Conservation (phyloP, 106 monocot species). For the Triglochin maritima region DNA sequence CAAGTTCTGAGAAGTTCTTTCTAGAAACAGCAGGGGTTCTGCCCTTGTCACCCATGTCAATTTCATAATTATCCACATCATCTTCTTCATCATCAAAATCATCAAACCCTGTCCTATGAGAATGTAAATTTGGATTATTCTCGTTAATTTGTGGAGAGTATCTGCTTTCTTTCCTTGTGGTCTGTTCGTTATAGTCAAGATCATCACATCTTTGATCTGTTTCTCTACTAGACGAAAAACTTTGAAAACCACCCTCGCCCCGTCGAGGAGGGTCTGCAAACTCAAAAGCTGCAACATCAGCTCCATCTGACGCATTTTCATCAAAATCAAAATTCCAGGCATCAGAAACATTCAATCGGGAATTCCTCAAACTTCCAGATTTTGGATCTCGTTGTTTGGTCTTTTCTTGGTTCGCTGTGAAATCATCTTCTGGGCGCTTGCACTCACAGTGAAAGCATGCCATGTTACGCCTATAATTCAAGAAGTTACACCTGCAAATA, state of each 20-base stretch:
- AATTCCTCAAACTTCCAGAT: slow-evolving; percentile 19
- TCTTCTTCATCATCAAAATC: slow-evolving; percentile 99
- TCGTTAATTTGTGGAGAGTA: slow-evolving; percentile 25
- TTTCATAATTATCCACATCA: slow-evolving; percentile 76
- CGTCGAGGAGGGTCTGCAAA: slow-evolving; percentile 66
- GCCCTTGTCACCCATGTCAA: slow-evolving; percentile 29
- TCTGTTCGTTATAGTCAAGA: slow-evolving; percentile 1
- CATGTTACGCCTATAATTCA: slow-evolving; percentile 97
- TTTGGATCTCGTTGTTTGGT: slow-evolving; percentile 20
- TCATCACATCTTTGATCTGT: slow-evolving; percentile 13
- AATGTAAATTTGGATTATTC: slow-evolving; percentile 5
- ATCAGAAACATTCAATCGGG: slow-evolving; percentile 46
- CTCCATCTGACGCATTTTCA: slow-evolving; percentile 95
- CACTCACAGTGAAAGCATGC: slow-evolving; percentile 94
- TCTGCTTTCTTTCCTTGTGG: slow-evolving; percentile 14
- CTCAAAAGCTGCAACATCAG: slow-evolving; percentile 98
- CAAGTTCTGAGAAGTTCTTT: slow-evolving; percentile 52
- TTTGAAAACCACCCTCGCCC: slow-evolving; percentile 10
- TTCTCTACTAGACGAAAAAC: slow-evolving; percentile 18
- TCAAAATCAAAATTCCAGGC: slow-evolving; percentile 99
- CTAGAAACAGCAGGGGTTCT: slow-evolving; percentile 16
- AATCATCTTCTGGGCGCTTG: slow-evolving; percentile 82
- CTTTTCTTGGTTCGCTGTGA: slow-evolving; percentile 39
- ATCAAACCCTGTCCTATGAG: slow-evolving; percentile 52
- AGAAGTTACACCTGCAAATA: slow-evolving; percentile 71